Percentiles rank a stretch among this genome's conserved stretches.
phyloP scores from a whole-genome alignment of 2,329 filamentous ascomycete genomes.

The Aspergillus udagawae region DNA sequence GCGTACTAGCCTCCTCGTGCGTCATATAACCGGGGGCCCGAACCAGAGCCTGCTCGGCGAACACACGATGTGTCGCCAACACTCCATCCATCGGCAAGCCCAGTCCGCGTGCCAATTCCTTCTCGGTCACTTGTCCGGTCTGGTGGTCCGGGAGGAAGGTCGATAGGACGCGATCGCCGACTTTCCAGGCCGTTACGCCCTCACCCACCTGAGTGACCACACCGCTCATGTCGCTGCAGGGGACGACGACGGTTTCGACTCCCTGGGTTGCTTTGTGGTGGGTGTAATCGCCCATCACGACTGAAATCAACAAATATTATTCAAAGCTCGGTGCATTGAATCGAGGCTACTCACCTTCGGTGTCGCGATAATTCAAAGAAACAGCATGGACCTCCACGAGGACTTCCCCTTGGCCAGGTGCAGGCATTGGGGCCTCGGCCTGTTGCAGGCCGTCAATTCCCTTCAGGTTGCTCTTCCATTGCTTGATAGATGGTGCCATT shows the following conservation, averaged over 20 bases:
- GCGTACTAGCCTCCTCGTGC: conserved; percentile 38
- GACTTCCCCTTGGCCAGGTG: conserved; percentile 50
- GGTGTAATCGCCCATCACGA: conserved; percentile 62
- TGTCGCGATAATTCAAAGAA: conserved; percentile 52
- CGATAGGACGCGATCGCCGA: conserved; percentile 63
- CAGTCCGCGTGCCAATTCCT: conserved; percentile 54
- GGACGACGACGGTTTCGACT: conserved; percentile 48
- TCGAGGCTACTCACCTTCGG: conserved; percentile 26
- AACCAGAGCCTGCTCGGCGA: conserved; percentile 39
- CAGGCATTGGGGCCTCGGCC: conserved; percentile 44
- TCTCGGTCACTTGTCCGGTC: conserved; percentile 55
- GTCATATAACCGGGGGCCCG: conserved; percentile 36
- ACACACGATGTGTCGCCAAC: conserved; percentile 40
- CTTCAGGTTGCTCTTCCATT: conserved; percentile 55
- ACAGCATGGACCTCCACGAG: conserved; percentile 51
- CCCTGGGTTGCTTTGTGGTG: conserved; percentile 56
- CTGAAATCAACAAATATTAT: conserved; percentile 32
- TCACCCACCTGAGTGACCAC: conserved; percentile 51
- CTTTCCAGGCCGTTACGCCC: conserved; percentile 46
- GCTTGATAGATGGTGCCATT: conserved; percentile 22
- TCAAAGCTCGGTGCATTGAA: not conserved
- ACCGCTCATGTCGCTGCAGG: conserved; percentile 69
- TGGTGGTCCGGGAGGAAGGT: conserved; percentile 56
- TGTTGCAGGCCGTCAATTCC: conserved; percentile 53
- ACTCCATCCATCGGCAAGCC: conserved; percentile 55